These are phyloP conservation scores for Potentilla sterilis DNA, from an alignment of 306 rosid genomes.

Conservation along the genomic window DNA sequence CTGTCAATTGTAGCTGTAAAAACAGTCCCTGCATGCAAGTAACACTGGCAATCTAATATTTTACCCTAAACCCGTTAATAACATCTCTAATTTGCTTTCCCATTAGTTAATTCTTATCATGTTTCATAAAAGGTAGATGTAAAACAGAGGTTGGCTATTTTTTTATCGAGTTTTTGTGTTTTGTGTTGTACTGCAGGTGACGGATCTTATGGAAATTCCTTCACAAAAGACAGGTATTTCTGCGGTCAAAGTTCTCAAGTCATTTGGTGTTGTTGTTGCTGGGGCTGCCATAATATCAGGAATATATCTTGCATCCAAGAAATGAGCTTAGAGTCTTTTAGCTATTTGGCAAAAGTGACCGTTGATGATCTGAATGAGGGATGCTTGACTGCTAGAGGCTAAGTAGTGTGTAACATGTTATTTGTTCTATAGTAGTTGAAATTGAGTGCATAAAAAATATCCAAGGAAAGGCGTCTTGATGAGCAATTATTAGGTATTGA, in stretches of 20 bases:
- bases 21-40: background rate
- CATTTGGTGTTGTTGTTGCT: conserved; percentile 58
- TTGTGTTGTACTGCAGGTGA: conserved; percentile 45
- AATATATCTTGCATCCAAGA: conserved; percentile 64
- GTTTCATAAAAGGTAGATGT: background rate
- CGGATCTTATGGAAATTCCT: conserved; percentile 69
- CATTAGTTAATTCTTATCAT: conserved; percentile 6
- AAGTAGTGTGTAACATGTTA: background rate
- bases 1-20: background rate
- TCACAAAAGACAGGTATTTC: conserved; percentile 38
- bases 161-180: background rate
- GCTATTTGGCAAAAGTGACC: background rate
- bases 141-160: background rate
- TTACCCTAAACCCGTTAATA: background rate
- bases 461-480: background rate
- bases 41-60: background rate
- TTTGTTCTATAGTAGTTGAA: background rate
- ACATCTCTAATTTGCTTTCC: background rate
- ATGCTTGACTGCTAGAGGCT: background rate
- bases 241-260: conserved; percentile 41
- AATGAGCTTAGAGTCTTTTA: conserved; percentile 29
- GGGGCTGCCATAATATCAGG: conserved; percentile 79
- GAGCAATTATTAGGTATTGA: background rate
- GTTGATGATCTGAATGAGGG: conserved; percentile 8
- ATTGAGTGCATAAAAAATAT: background rate